Base-by-base conservation (phyloP, 208 protist genomes). In the Porcisia deanei region DNA sequence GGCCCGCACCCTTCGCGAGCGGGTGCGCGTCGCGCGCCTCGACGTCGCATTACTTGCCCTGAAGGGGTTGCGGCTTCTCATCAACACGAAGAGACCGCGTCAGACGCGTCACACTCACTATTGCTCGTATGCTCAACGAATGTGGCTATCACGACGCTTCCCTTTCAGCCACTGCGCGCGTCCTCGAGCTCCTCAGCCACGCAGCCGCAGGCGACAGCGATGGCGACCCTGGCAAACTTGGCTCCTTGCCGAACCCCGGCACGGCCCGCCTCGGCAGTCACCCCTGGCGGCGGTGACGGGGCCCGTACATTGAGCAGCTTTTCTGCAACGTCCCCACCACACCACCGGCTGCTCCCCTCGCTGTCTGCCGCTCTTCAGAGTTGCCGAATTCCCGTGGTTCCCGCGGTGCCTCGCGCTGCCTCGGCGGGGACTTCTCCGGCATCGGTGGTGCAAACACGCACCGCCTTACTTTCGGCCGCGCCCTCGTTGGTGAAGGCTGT, bases 61-160 rank as follows among this genome's bases (percentile, higher is more conserved):
- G 45, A 22, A 14, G 10, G 16, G 10, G 22, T 41, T 3, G 45
- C 1, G 45, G 22, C 12, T 34, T 43, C 45, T 18, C 12, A 55
- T 52, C 65, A 41, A 7, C 39, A 2, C 37, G 61, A 25, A 10
- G 43, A 47, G 61, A 54, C 34, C 20, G 45, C 16, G 47, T 9
- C 9, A 39, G 25, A 16, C 22, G 49, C 59, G 37, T 10, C n/a
- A 39, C 47, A 41, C 6, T 3, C 18, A 25, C 64, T 60, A 25
- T 70, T 81, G 39, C 34, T 76, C 9, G 71, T 81, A 20, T 72
- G 54, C 18, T 81, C 77, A n/a, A 68, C 45, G 3, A 75, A 81
- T 57, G 70, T 76, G 2, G 1, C 59, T 0, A 39, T 41, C 30
- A 49, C 52, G 4, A 2, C 25, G 1, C 63, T 64, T 30, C 68